Base-by-base conservation (phyloP, 2,329 filamentous ascomycete genomes). In the Exserohilum turcica region DNA sequence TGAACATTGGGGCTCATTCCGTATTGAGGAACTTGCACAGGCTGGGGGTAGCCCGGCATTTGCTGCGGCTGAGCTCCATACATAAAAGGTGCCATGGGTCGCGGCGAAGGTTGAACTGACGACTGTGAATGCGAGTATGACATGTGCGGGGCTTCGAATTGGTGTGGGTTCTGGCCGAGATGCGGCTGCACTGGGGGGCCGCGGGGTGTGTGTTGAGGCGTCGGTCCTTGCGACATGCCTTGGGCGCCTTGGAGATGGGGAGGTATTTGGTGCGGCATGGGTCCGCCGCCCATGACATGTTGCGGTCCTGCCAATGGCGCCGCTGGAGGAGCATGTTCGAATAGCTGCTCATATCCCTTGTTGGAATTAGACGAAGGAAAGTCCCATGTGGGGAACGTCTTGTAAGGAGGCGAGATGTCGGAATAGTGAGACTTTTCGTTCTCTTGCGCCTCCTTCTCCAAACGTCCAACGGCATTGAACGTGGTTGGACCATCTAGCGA, bases 331-430 rank as follows among this genome's bases (percentile, higher is more conserved):
- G 86, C 76, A 43, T 84, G 82, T 63, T 95, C 91, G 74, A 97
- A 94, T 67, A 90, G 86, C 64, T 93, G 85, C 44, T 85, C 84
- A 73, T 92, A 96, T 0, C 85, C 90, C 66, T 89, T 90, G 60
- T 95, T 90, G 37, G 84, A 80, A 60, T 91, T 88, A 16, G 87
- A 86, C 43, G 85, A 78, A 19, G 86, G 77, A 54, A 86, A 85
- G 56, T 89, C 86, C 93, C 94, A 99, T 0, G 88, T 92, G 0
- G 92, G 92, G 9, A 82, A 80, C 1, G 94, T 97, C 64, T 91
- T 88, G 74, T 88, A 97, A 3, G 93, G 87, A 24, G 89, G 88
- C 32, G 89, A 88, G 47, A 97, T 84, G n/a, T 91, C 92, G 40
- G 87, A 88, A 67, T 94, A 96, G 52, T 83, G 82, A 3, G 77